These are phyloP conservation scores for Kazachstania psychrophila DNA, from an alignment of 805 yeast species.

Conservation along the genomic window DNA sequence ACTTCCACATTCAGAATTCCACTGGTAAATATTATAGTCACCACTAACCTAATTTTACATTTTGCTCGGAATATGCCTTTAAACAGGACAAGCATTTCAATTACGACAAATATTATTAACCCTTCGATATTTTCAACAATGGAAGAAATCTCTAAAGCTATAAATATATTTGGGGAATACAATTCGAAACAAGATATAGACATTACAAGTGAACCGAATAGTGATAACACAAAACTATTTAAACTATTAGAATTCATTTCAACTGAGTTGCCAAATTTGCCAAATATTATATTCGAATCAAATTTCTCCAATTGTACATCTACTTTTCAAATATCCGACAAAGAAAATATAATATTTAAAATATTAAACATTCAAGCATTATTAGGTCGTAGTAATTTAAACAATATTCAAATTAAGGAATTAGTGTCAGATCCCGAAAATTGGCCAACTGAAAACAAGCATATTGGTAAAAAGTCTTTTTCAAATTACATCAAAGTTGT, in stretches of 20 bases:
- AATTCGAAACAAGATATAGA: not conserved
- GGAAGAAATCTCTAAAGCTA: slow-evolving; percentile 9
- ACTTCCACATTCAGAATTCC: slow-evolving; percentile 25
- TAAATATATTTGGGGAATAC: slow-evolving; percentile 4
- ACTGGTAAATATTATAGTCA: slow-evolving; percentile 20
- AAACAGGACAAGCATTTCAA: slow-evolving; percentile 13
- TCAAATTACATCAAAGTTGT: slow-evolving; percentile 19
- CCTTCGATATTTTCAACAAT: slow-evolving; percentile 23
- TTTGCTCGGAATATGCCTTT: slow-evolving; percentile 12
- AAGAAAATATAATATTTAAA: slow-evolving; percentile 17
- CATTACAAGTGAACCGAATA: not conserved
- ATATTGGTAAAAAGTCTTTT: slow-evolving; percentile 6
- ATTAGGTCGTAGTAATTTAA: slow-evolving; percentile 9
- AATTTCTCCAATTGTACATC: slow-evolving; percentile 21
- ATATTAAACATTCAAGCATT: slow-evolving; percentile 17
- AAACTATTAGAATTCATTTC: not conserved
- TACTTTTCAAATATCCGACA: slow-evolving; percentile 15
- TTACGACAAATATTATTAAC: slow-evolving; percentile 23
- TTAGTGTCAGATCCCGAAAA: not conserved
- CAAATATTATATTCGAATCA: slow-evolving; percentile 19
- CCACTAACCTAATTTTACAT: slow-evolving; percentile 21
- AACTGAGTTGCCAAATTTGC: slow-evolving; percentile 7
- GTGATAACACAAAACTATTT: not conserved
- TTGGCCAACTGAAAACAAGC: not conserved
- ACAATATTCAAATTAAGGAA: not conserved